phyloP scores from a whole-genome alignment of 2,329 filamentous ascomycete species.

The Colletotrichum destructivum region DNA sequence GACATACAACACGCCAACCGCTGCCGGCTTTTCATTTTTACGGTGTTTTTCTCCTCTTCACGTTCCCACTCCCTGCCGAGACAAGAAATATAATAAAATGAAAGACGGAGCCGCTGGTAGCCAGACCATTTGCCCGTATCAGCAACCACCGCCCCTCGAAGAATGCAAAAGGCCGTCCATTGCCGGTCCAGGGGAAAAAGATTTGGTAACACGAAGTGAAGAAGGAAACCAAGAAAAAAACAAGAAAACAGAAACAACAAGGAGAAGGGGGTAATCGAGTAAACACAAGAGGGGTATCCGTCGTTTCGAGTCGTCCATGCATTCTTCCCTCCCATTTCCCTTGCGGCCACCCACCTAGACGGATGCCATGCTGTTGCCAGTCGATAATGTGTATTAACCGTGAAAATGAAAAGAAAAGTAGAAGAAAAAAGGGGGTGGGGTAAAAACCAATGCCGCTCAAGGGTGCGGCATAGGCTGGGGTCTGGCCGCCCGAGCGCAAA shows the following conservation, averaged over 20 bases:
- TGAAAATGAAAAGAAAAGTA: conserved; percentile 42
- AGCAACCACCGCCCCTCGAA: conserved; percentile 25
- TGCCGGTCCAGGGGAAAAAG: not conserved
- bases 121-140: conserved; percentile 40
- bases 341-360: conserved; percentile 48
- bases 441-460: conserved; percentile 2
- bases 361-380: conserved; percentile 57
- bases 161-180: conserved; percentile 32
- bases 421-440: conserved; percentile 39
- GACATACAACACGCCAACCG: conserved; percentile 23
- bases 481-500: conserved; percentile 40
- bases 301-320: conserved; percentile 62
- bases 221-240: conserved; percentile 36
- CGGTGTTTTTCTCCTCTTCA: conserved; percentile 41
- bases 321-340: conserved; percentile 56
- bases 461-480: conserved; percentile 1
- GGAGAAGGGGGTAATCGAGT: conserved; percentile 43
- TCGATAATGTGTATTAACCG: conserved; percentile 54
- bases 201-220: conserved; percentile 37
- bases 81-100: conserved; percentile 28
- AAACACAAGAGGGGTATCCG: conserved; percentile 57
- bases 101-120: conserved; percentile 40
- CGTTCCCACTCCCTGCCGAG: conserved; percentile 44
- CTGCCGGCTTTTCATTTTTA: conserved; percentile 41
- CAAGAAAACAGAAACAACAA: conserved; percentile 37